These are phyloP conservation scores for Neurospora terricola DNA, from an alignment of 495 filamentous ascomycete species.

Conservation along the genomic window DNA sequence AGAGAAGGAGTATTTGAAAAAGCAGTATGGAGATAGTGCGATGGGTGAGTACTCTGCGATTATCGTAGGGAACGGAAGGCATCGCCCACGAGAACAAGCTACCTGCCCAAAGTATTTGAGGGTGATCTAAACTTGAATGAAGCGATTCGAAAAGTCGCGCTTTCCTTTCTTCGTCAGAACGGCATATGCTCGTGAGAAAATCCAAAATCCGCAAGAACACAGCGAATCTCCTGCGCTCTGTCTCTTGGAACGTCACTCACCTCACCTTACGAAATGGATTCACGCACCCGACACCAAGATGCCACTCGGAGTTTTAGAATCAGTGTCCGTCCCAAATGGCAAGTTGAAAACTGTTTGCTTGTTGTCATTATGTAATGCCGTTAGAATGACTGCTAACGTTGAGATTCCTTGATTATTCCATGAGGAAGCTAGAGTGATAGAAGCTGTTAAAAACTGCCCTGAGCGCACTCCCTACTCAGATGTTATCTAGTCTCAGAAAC, in stretches of 20 bases:
- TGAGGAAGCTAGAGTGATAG: background rate
- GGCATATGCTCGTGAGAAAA: background rate
- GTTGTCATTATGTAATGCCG: background rate
- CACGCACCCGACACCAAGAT: background rate
- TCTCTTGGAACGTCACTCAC: background rate
- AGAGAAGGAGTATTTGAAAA: background rate
- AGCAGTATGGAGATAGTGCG: background rate
- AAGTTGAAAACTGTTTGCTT: background rate
- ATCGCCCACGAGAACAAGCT: background rate
- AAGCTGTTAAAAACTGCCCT: background rate
- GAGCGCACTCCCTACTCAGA: background rate
- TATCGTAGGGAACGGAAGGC: background rate
- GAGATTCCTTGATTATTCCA: background rate
- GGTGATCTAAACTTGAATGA: too few species aligned
- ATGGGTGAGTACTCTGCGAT: background rate
- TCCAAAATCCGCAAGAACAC: background rate
- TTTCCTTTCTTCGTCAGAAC: background rate
- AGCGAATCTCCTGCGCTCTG: background rate
- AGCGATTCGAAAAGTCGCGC: too few species aligned
- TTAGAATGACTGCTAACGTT: background rate
- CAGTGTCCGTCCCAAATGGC: background rate
- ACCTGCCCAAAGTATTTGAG: background rate
- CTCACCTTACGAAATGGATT: background rate
- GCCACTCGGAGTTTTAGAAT: background rate
- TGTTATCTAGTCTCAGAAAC: background rate